Conservation (phyloP, 2,329 filamentous ascomycete species). For the Fusarium sp. region DNA sequence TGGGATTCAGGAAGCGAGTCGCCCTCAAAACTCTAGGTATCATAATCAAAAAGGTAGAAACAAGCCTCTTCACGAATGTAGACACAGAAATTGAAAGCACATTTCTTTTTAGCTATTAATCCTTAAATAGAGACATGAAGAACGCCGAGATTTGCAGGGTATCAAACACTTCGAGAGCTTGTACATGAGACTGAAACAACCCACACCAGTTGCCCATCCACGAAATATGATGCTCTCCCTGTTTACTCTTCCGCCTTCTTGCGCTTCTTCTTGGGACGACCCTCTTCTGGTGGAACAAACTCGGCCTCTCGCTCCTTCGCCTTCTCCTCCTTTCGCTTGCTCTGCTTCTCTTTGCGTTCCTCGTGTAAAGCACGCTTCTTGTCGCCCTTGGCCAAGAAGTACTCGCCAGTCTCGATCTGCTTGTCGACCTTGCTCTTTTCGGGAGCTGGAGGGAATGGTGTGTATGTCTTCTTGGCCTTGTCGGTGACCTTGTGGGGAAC, state of each 20-base stretch:
- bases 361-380: conserved; percentile 86
- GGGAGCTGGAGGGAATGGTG: conserved; percentile 93
- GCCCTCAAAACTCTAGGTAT: conserved; percentile 52
- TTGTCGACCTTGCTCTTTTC: conserved; percentile 99
- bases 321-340: conserved; percentile 87
- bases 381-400: conserved; percentile 91
- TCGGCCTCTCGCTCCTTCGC: conserved; percentile 84
- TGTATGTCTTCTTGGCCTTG: conserved; percentile 94
- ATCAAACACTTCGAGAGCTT: conserved; percentile 42
- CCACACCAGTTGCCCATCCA: conserved; percentile 33
- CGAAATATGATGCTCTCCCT: conserved; percentile 16
- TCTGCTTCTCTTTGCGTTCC: conserved; percentile 84
- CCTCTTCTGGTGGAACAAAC: conserved; percentile 87
- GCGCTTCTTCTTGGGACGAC: conserved; percentile 70
- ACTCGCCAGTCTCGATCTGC: conserved; percentile 98
- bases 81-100: neutral
- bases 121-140: conserved; percentile 26
- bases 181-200: conserved; percentile 22
- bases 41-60: neutral
- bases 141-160: conserved; percentile 43
- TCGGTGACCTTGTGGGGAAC: conserved; percentile 88
- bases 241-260: conserved; percentile 59
- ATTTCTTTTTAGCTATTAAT: conserved; percentile 16
- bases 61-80: neutral
- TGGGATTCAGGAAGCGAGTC: conserved; percentile 55